phyloP scores from a whole-genome alignment of 306 rosid species.

The Rubus idaeus region DNA sequence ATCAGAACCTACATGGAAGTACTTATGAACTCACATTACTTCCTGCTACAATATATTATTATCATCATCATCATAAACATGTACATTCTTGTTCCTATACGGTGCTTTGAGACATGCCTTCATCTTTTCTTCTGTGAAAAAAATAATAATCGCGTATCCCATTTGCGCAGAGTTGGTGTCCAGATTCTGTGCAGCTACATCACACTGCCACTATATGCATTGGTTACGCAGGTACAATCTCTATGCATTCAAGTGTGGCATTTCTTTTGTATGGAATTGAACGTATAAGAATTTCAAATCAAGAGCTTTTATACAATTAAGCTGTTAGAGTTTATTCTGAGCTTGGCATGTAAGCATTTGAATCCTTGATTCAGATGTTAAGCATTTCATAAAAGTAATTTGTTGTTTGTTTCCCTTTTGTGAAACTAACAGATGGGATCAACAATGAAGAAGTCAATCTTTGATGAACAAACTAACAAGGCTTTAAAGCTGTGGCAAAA shows the following conservation, averaged over 20 bases:
- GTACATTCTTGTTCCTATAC: too few relatives aligned
- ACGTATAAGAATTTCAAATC: neutral
- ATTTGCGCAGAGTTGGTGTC: conserved; percentile 57
- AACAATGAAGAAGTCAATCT: conserved; percentile 89
- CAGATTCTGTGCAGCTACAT: conserved; percentile 83
- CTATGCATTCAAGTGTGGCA: neutral
- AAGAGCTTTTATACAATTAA: neutral
- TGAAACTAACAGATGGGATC: conserved; percentile 75
- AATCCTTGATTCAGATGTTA: neutral
- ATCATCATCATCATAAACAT: neutral
- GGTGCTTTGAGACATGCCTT: neutral
- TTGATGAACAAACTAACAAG: conserved; percentile 88
- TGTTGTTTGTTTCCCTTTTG: neutral
- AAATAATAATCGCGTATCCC: neutral
- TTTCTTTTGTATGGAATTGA: neutral
- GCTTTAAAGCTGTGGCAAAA: conserved; percentile 77
- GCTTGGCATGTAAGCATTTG: neutral
- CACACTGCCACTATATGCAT: conserved; percentile 92
- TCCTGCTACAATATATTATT: neutral
- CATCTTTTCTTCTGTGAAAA: neutral
- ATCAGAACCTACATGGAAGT: neutral
- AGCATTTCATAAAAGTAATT: neutral
- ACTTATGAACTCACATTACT: neutral
- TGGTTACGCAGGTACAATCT: conserved; percentile 72
- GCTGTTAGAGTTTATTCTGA: too few relatives aligned